A percentile compares a stretch with the other conserved stretches of the same genome.
Evolutionary conservation across 352 stramenopile species (phyloP).

Genomic region (Phytophthora pisi): DNA sequence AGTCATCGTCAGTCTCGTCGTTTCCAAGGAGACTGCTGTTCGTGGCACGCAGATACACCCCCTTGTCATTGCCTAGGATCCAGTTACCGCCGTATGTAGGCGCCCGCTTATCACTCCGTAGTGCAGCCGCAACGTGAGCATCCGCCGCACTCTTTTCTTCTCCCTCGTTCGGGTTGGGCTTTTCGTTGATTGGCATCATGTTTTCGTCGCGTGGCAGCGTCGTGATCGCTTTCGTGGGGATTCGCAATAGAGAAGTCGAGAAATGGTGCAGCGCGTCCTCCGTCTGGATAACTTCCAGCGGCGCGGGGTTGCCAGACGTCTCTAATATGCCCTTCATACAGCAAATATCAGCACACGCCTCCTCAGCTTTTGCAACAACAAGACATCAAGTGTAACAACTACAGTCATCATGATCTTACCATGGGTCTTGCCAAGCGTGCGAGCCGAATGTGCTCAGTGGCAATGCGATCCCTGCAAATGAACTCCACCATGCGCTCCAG

Average conservation of each 20-base stretch:
- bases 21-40: slow-evolving; percentile 73
- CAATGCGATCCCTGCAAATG: slow-evolving; percentile 47
- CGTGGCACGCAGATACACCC: slow-evolving; percentile 73
- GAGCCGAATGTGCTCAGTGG: slow-evolving; percentile 38
- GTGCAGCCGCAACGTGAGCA: slow-evolving; percentile 6
- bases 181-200: slow-evolving; percentile 49
- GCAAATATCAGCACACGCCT: background rate
- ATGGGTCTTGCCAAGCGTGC: slow-evolving; percentile 30
- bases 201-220: slow-evolving; percentile 74
- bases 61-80: slow-evolving; percentile 83
- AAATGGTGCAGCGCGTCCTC: slow-evolving; percentile 69
- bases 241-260: slow-evolving; percentile 67
- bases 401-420: slow-evolving; percentile 17
- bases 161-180: slow-evolving; percentile 24
- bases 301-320: slow-evolving; percentile 35
- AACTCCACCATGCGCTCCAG: slow-evolving; percentile 80
- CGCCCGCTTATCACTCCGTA: slow-evolving; percentile 17
- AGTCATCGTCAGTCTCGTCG: slow-evolving; percentile 69
- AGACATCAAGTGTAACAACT: background rate
- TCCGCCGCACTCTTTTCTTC: slow-evolving; percentile 25
- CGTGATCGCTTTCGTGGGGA: slow-evolving; percentile 80
- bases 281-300: slow-evolving; percentile 60
- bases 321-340: slow-evolving; percentile 52
- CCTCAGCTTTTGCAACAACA: background rate
- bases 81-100: slow-evolving; percentile 72